Percentiles rank a stretch among this genome's conserved stretches.
phyloP scores from a whole-genome alignment of 257 asterid species.

The Lycium barbarum region DNA sequence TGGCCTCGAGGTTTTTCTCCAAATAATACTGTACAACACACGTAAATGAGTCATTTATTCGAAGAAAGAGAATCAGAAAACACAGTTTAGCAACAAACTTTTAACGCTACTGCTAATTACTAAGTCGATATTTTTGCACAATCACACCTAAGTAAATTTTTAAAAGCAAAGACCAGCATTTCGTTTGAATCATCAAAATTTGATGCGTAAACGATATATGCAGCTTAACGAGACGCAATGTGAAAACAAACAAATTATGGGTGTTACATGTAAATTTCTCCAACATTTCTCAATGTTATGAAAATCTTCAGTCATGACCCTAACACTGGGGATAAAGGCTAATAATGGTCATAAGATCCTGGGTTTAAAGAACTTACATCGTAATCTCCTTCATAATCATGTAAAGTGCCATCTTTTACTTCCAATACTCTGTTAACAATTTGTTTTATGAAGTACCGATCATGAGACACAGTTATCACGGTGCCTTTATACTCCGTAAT shows the following conservation, averaged over 20 bases:
- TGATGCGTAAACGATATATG: neutral
- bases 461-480: conserved; percentile 93
- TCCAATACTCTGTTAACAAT: conserved; percentile 95
- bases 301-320: neutral
- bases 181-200: neutral
- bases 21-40: conserved; percentile 71
- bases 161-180: neutral
- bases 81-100: neutral
- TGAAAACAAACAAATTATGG: neutral
- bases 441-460: conserved; percentile 95
- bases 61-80: neutral
- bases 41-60: neutral
- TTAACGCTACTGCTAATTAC: neutral
- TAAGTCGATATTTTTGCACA: neutral
- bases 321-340: neutral
- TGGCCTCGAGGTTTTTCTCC: conserved; percentile 97
- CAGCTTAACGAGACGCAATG: neutral
- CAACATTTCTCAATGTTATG: neutral
- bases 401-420: conserved; percentile 80
- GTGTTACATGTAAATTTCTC: neutral
- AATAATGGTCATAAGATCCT: neutral
- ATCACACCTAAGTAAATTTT: neutral
- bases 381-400: conserved; percentile 96
- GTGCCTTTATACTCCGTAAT: conserved; percentile 94
- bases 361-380: conserved; percentile 56